A percentile compares a stretch with the other conserved stretches of the same genome.
These are phyloP conservation scores for Helenozyma baotianmanensis DNA, from an alignment of 805 yeast genomes.

Conservation along the genomic window DNA sequence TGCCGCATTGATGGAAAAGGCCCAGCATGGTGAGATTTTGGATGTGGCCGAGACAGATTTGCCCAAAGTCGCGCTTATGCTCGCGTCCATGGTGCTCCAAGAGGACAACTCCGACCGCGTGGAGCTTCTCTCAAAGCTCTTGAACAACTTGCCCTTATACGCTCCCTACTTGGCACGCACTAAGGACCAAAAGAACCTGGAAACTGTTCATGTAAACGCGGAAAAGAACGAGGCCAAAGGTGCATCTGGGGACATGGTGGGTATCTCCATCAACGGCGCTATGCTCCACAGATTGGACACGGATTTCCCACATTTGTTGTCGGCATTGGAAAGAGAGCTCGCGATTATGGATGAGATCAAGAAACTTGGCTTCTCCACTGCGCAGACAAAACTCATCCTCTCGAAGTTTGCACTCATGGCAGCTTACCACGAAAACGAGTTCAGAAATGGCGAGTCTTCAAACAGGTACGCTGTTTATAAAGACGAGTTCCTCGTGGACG, in stretches of 20 bases:
- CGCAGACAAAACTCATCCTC: conserved; percentile 31
- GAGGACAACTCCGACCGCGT: conserved; percentile 1
- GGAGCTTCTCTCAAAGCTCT: conserved; percentile 1
- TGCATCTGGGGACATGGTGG: conserved; percentile 35
- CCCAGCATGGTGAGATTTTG: background rate
- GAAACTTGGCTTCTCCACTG: conserved; percentile 24
- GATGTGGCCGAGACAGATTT: conserved; percentile 5
- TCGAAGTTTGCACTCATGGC: conserved; percentile 36
- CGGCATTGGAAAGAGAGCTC: conserved; percentile 30
- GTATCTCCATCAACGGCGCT: conserved; percentile 69
- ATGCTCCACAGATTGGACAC: conserved; percentile 44
- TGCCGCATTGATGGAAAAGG: background rate
- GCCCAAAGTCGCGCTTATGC: conserved; percentile 5
- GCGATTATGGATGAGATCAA: conserved; percentile 20
- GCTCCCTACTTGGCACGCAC: conserved; percentile 8
- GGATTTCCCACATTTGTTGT: conserved; percentile 39
- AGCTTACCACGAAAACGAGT: conserved; percentile 36
- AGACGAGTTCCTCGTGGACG: conserved; percentile 17
- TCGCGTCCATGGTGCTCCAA: conserved; percentile 7
- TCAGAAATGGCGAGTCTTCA: conserved; percentile 29
- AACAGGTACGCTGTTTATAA: conserved; percentile 32
- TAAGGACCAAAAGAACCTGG: conserved; percentile 1
- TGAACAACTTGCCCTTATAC: conserved; percentile 11
- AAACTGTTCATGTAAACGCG: conserved; percentile 16
- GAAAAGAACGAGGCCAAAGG: conserved; percentile 34